Evolutionary conservation across 1,284 basidiomycete species (phyloP).

Genomic region (Austroboletus novae-zelandiae): DNA sequence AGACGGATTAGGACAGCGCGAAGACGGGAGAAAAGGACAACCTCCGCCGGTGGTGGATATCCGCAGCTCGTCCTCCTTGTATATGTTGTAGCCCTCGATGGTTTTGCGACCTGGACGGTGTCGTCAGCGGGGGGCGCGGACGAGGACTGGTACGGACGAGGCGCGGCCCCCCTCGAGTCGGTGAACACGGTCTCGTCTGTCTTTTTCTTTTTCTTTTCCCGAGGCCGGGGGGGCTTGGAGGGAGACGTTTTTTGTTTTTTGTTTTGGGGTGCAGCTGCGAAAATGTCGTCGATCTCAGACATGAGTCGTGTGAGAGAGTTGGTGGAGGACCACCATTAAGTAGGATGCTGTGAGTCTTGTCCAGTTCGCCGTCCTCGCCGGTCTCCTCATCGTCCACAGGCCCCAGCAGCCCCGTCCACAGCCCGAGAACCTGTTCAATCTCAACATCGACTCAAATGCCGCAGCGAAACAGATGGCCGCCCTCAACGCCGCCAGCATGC

Average conservation of each 20-base stretch:
- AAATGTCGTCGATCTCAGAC: slow-evolving; percentile 76
- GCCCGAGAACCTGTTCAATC: slow-evolving; percentile 14
- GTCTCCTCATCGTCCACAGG: slow-evolving; percentile 15
- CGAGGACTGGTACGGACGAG: slow-evolving; percentile 51
- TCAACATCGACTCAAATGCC: slow-evolving; percentile 49
- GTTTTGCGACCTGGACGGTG: slow-evolving; percentile 66
- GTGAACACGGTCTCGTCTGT: slow-evolving; percentile 59
- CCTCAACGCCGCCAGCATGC: slow-evolving; percentile 60
- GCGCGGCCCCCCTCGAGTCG: slow-evolving; percentile 73
- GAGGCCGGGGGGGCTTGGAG: slow-evolving; percentile 11
- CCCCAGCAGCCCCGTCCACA: slow-evolving; percentile 38
- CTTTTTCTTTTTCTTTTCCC: slow-evolving; percentile 28
- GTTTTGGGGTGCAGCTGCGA: slow-evolving; percentile 45
- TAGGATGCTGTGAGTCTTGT: slow-evolving; percentile 35
- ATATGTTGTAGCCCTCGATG: slow-evolving; percentile 82
- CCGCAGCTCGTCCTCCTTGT: slow-evolving; percentile 84
- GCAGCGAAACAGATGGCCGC: slow-evolving; percentile 76
- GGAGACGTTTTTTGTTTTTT: slow-evolving; percentile 34
- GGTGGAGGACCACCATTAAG: slow-evolving; percentile 21
- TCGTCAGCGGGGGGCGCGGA: slow-evolving; percentile 6
- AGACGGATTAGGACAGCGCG: slow-evolving; percentile 18
- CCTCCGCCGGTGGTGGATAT: slow-evolving; percentile 76
- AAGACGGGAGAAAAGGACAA: slow-evolving; percentile 28
- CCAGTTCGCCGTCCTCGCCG: background rate
- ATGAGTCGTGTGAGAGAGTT: slow-evolving; percentile 17